Evolutionary conservation across 257 asterid genomes (phyloP), one percentile per base, ranked within the genome.

Genomic region (Nicotiana benthamiana): DNA sequence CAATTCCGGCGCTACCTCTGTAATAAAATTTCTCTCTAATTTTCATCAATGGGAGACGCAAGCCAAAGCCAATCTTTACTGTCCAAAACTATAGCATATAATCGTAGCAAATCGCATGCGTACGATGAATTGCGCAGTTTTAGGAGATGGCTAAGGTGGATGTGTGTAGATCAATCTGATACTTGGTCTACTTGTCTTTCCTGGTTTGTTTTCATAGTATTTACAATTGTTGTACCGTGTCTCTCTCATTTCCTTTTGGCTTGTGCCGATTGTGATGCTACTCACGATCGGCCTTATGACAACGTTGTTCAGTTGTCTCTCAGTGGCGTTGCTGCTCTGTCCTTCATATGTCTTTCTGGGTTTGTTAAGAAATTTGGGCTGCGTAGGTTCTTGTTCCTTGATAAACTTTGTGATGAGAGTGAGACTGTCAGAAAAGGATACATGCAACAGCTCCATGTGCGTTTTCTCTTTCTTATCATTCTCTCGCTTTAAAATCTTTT

Each of bases 131-230:
- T 95, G 66, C 88, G 85, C 65, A 83, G 90, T 80, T 93, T 95
- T 83, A 83, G 98, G 24, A 81, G 95, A 16, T 95, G 99, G 97
- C 88, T 95, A 9, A 88, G 84, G 79, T 95, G 98, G 96, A 90
- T 95, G 80, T 93, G 97, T 86, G 99, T 93, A 62, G 99, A 95
- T 62, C 99, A 95, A 68, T 93, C 99, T 2, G 86, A 80, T 61
- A 67, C 91, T 7, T 84, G 86, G 91, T 85, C 90, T 17, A 75
- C 93, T 20, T 83, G 84, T 75, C 89, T 95, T 43, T 95, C 98
- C 36, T 95, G 98, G 97, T 46, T 87, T 79, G 91, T 93, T 12
- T 93, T 93, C 82, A 7, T 92, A 0, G 28, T 85, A 0, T 67
- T 93, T 51, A 89, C 89, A 9, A 87, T 93, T 24, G 60, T 88